phyloP scores from a whole-genome alignment of 169 alveolate genomes.

The Toxoplasma gondii region DNA sequence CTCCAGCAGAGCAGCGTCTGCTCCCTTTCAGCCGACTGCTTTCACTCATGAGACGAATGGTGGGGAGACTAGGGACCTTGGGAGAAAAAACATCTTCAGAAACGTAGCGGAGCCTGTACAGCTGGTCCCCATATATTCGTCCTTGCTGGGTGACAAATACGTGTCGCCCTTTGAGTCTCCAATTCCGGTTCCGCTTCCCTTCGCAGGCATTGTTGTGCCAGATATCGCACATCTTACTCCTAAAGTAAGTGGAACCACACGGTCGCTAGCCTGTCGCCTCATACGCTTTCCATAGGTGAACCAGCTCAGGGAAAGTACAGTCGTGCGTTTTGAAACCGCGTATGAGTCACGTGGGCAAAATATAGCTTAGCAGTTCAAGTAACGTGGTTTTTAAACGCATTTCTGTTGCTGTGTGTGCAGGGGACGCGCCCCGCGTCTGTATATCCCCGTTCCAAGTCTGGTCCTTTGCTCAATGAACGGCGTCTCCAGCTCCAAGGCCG shows the following conservation, averaged over 20 bases:
- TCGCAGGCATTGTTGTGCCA: neutral
- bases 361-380: too few species aligned
- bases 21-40: too few species aligned
- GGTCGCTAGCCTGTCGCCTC: neutral
- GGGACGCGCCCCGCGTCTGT: constrained; percentile 17
- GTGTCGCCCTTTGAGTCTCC: neutral
- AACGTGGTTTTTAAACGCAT: too few species aligned
- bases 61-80: neutral
- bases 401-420: neutral
- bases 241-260: neutral
- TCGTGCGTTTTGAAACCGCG: too few species aligned
- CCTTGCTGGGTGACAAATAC: neutral
- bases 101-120: neutral
- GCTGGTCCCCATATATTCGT: neutral
- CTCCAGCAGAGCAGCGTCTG: too few species aligned
- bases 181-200: neutral
- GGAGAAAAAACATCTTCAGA: neutral
- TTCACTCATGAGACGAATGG: neutral
- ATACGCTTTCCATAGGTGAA: neutral
- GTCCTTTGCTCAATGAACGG: neutral
- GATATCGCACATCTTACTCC: neutral
- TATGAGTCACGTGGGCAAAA: too few species aligned
- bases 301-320: too few species aligned
- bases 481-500: neutral
- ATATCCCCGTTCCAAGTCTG: neutral